Base-by-base conservation (phyloP, 2,329 filamentous ascomycete genomes). In the Diaporthe citrichinensis region DNA sequence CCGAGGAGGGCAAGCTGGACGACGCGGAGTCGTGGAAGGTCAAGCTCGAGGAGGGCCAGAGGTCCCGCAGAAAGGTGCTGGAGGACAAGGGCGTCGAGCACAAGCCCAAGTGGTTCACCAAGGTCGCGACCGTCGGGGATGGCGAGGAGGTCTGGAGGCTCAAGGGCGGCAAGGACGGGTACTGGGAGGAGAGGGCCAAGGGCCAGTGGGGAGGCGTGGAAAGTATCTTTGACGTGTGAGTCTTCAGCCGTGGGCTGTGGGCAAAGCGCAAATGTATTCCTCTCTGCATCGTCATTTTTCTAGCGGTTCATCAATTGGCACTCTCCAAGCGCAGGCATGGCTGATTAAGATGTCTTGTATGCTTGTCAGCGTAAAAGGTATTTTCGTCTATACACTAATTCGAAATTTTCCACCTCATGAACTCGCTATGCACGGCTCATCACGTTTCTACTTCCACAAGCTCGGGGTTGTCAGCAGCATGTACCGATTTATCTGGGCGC, bases 111-210 rank as follows among this genome's bases (percentile, higher is more conserved):
- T 99, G 96, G 95, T 99, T 99, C 82, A 90, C 92, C 71, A 93
- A 90, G 84, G 92, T 94, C 12, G 87, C 89, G 3, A 76, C 76
- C 28, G 74, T 49, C n/a, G 88, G 89, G 34, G 89, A 90, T 65
- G 90, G 89, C 5, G 92, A 94, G 81, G 92, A 94, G 81, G 88
- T 93, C 15, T 94, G 94, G 94, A 90, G 92, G 80, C 84, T 98
- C 78, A 97, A 93, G 86, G 87, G 88, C 3, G 95, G 95, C 28
- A 95, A 93, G 84, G 95, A 97, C 25, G 93, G 95, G 12, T 99
- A 99, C 85, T 99, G 97, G 97, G 96, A 98, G 82, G 93, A 95
- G 84, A 90, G 96, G 76, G 89, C 88, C 3, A 90, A 86, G 78
- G 92, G 92, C 1, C 87, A 87, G 74, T 98, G 94, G 95, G 83